A percentile compares a stretch with the other conserved stretches of the same genome.
Evolutionary conservation across 805 yeast species (phyloP).

Genomic region (Cyberlindnera amylophila): DNA sequence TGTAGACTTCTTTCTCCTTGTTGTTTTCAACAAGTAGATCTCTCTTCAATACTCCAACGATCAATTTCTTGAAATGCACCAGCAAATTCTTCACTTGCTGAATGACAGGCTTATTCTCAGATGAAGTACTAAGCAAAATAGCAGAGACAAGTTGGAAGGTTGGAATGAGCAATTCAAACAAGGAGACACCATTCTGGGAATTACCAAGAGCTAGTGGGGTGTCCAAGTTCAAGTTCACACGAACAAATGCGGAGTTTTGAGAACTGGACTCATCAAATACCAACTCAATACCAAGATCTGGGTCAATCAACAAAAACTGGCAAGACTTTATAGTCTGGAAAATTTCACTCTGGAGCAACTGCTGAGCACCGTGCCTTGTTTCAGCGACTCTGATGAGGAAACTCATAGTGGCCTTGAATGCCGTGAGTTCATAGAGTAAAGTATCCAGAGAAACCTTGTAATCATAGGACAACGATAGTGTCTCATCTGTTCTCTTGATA

Average conservation of each 20-base stretch:
- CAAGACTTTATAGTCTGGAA: slow-evolving; percentile 58
- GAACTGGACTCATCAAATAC: slow-evolving; percentile 36
- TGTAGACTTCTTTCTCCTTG: slow-evolving; percentile 25
- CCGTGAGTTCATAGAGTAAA: slow-evolving; percentile 68
- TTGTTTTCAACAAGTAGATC: slow-evolving; percentile 38
- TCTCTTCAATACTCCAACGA: slow-evolving; percentile 59
- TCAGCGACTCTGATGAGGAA: slow-evolving; percentile 73
- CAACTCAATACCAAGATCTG: slow-evolving; percentile 69
- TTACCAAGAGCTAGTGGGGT: slow-evolving; percentile 41
- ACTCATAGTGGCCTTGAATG: slow-evolving; percentile 67
- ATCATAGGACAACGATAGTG: slow-evolving; percentile 37
- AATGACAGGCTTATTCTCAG: slow-evolving; percentile 60
- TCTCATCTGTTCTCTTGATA: slow-evolving; percentile 64
- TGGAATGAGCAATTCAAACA: slow-evolving; percentile 68
- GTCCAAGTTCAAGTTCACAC: slow-evolving; percentile 48
- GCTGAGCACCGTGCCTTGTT: slow-evolving; percentile 72
- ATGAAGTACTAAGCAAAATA: slow-evolving; percentile 69
- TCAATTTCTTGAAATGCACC: slow-evolving; percentile 47
- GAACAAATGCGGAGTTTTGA: slow-evolving; percentile 32
- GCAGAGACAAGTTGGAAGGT: slow-evolving; percentile 70
- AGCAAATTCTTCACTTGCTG: slow-evolving; percentile 49
- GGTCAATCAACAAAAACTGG: slow-evolving; percentile 61
- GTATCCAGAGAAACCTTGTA: slow-evolving; percentile 45
- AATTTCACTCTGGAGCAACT: slow-evolving; percentile 68
- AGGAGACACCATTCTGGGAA: slow-evolving; percentile 39